phyloP scores from a whole-genome alignment of 495 filamentous ascomycete genomes.

The Xylaria bambusicola region DNA sequence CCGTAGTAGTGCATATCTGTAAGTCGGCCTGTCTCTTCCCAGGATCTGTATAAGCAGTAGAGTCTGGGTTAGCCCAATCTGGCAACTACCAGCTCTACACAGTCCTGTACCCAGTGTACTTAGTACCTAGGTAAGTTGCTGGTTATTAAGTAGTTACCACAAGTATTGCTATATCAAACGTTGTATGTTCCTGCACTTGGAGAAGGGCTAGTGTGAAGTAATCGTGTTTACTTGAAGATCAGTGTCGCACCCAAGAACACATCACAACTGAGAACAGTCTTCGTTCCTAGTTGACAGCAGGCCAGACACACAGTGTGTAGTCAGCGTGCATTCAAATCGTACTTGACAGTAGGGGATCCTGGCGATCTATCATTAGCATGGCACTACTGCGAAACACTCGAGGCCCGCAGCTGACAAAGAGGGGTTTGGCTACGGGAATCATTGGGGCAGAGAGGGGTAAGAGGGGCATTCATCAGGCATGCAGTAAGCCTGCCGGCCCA shows the following conservation, averaged over 20 bases:
- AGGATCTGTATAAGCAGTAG: too few species aligned
- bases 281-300: background rate
- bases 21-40: too few species aligned
- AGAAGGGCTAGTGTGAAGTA: too few species aligned
- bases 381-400: conserved; percentile 13
- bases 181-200: too few species aligned
- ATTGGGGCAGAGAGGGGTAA: conserved; percentile 1
- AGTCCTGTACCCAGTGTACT: background rate
- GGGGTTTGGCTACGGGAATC: background rate
- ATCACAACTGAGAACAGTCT: background rate
- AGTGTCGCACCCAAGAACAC: too few species aligned
- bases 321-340: background rate
- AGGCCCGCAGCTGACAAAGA: conserved; percentile 4
- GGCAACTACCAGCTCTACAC: background rate
- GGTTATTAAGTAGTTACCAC: too few species aligned
- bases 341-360: background rate
- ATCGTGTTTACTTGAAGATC: too few species aligned
- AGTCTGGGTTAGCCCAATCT: conserved; percentile 8
- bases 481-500: conserved; percentile 10
- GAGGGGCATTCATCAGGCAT: background rate
- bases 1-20: too few species aligned
- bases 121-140: too few species aligned
- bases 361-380: conserved; percentile 1
- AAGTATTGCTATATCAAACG: too few species aligned
- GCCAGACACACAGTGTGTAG: background rate